Percentiles rank a stretch among this genome's conserved stretches.
phyloP scores from a whole-genome alignment of 805 yeast genomes.

The Blastobotrys parvus region DNA sequence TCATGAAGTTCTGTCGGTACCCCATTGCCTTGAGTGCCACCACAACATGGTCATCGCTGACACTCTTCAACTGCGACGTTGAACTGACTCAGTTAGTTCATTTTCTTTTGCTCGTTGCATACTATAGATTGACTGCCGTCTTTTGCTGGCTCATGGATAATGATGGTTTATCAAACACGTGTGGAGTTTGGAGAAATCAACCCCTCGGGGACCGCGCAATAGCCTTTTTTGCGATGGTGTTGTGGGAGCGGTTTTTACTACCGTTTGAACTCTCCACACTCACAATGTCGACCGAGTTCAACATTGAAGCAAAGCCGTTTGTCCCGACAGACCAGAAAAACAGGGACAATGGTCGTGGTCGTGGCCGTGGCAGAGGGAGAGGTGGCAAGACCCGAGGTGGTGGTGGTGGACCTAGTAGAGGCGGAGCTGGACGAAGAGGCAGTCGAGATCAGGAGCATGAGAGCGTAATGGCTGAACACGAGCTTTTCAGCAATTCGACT shows the following conservation, averaged over 20 bases:
- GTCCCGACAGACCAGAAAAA: no score
- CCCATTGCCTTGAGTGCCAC: conserved; percentile 18
- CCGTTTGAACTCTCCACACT: no score
- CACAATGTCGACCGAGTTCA: conserved; percentile 2
- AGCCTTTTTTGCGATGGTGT: no score
- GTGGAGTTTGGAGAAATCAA: no score
- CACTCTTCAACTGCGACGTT: conserved; percentile 22
- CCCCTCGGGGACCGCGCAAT: no score
- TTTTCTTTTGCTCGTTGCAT: no score
- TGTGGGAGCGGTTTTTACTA: no score
- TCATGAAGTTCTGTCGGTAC: conserved; percentile 19
- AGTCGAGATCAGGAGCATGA: neutral
- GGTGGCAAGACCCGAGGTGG: conserved; percentile 1
- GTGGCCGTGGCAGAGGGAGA: neutral
- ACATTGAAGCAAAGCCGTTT: conserved; percentile 6
- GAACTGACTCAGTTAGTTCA: conserved; percentile 17
- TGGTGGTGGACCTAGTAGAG: conserved; percentile 1
- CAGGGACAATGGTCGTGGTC: neutral
- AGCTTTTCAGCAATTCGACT: neutral
- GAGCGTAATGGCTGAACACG: neutral
- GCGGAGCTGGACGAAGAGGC: neutral
- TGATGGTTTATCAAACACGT: no score
- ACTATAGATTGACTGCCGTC: neutral
- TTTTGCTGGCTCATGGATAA: neutral
- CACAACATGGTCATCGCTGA: conserved; percentile 26